Evolutionary conservation across 352 stramenopile species (phyloP).

Genomic region (Phytophthora fragariae): DNA sequence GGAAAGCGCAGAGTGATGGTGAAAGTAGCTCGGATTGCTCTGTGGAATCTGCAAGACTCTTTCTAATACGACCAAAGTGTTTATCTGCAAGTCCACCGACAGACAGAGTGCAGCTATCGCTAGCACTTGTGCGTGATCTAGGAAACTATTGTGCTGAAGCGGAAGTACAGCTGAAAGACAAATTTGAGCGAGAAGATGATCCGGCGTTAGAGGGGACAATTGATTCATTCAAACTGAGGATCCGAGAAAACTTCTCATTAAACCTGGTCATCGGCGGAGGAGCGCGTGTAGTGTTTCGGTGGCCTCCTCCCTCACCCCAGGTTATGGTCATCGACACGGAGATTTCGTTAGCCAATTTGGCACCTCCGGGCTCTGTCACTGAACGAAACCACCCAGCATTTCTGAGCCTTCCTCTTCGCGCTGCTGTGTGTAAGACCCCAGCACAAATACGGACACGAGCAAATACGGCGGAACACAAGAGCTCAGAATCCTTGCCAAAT

Average conservation of each 20-base stretch:
- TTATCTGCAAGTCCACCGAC: conserved; percentile 9
- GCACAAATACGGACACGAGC: conserved; percentile 35
- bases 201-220: background rate
- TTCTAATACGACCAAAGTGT: conserved; percentile 19
- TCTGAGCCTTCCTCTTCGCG: conserved; percentile 7
- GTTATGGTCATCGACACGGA: conserved; percentile 12
- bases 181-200: background rate
- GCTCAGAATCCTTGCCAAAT: background rate
- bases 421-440: conserved; percentile 22
- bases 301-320: conserved; percentile 19
- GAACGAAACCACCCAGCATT: conserved; percentile 12
- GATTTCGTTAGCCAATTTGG: conserved; percentile 13
- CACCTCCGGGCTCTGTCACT: background rate
- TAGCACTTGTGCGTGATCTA: background rate
- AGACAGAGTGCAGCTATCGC: background rate
- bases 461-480: conserved; percentile 20
- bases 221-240: conserved; percentile 26
- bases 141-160: conserved; percentile 10
- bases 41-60: conserved; percentile 17
- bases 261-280: conserved; percentile 18
- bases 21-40: conserved; percentile 10
- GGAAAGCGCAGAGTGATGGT: background rate
- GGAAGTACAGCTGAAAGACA: conserved; percentile 4
- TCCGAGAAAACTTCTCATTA: conserved; percentile 28
- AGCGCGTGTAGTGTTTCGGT: conserved; percentile 24